phyloP scores from a whole-genome alignment of 352 stramenopile species.

The Globisporangium canariense region DNA sequence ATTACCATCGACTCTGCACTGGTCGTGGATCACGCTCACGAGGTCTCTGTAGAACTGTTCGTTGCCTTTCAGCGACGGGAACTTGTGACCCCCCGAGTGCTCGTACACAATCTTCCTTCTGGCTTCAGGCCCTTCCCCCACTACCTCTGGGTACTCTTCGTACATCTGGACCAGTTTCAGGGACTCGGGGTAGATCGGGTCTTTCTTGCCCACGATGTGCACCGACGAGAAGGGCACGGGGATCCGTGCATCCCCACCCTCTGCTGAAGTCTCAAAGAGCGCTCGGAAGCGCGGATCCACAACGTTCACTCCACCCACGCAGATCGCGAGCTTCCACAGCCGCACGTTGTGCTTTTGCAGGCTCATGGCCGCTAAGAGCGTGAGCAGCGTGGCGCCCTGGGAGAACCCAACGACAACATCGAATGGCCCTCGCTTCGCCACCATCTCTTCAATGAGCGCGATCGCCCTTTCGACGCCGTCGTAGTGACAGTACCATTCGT shows the following conservation, averaged over 20 bases:
- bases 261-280: slow-evolving; percentile 23
- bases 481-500: slow-evolving; percentile 15
- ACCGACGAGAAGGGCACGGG: slow-evolving; percentile 31
- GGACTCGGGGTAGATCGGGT: slow-evolving; percentile 39
- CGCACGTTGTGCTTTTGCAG: slow-evolving; percentile 22
- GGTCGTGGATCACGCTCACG: slow-evolving; percentile 29
- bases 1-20: background rate
- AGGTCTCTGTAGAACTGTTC: slow-evolving; percentile 39
- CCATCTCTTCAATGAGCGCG: slow-evolving; percentile 32
- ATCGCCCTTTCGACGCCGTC: slow-evolving; percentile 32
- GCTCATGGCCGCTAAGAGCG: slow-evolving; percentile 30
- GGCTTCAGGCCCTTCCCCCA: too few species aligned
- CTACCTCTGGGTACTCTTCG: slow-evolving; percentile 22
- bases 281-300: slow-evolving; percentile 23
- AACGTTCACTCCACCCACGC: slow-evolving; percentile 31
- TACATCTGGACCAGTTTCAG: slow-evolving; percentile 44
- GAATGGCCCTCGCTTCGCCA: slow-evolving; percentile 32
- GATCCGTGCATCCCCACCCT: too few species aligned
- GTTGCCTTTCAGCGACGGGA: slow-evolving; percentile 50
- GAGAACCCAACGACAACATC: slow-evolving; percentile 57
- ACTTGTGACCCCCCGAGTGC: slow-evolving; percentile 56
- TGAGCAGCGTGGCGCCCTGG: slow-evolving; percentile 45
- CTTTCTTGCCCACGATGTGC: slow-evolving; percentile 48
- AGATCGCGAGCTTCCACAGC: slow-evolving; percentile 39
- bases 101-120: slow-evolving; percentile 31